Evolutionary conservation across 352 stramenopile species (phyloP), one percentile per base, ranked within the genome.

Genomic region (Phytopythium cucurbitacearum): DNA sequence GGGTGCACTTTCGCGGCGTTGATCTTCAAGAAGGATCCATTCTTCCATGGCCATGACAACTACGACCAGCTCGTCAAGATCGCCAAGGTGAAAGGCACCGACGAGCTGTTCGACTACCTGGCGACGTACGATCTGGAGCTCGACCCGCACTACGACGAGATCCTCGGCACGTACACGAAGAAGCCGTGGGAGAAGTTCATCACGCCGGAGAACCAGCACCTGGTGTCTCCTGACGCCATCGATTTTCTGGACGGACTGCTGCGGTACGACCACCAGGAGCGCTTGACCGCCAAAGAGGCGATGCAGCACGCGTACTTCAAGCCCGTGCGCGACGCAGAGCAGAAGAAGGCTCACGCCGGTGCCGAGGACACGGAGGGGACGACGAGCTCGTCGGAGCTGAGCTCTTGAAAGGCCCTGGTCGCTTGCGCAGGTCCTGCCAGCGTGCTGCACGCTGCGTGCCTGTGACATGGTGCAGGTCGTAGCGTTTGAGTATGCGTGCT

Each of bases 11-110:
- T 99, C 67, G 96, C 95, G 12, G 93, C 94, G 16, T 99, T 99
- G 97, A 98, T 99, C 66, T 99, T 99, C 77, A 85, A 96, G 61
- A 99, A 99, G 71, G 97, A 99, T 64, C 97, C 97, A 5, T 99
- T 99, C 69, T 99, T 99, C 76, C 96, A 99, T 67, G 97, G 97
- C 41, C 94, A 98, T 56, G 96, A 99, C 66, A 99, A 99, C 71
- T 99, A 98, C 65, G 97, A 99, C 76, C 97, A 99, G 78, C 76
- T 99, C 21, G 96, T 99, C 21, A 99, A 99, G 75, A 99, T 99
- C 65, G 96, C 94, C 53, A 99, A 99, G 73, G 87, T 98, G 35
- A 85, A 99, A 63, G 96, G 97, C 46, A 99, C 97, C 6, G 97
- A 99, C 65, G 97, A 99, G 72, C 80, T 99, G 15, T 98, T 98